Evolutionary conservation across 805 yeast genomes (phyloP), one percentile per base, ranked within the genome.

Genomic region (Ogataea pignaliae): DNA sequence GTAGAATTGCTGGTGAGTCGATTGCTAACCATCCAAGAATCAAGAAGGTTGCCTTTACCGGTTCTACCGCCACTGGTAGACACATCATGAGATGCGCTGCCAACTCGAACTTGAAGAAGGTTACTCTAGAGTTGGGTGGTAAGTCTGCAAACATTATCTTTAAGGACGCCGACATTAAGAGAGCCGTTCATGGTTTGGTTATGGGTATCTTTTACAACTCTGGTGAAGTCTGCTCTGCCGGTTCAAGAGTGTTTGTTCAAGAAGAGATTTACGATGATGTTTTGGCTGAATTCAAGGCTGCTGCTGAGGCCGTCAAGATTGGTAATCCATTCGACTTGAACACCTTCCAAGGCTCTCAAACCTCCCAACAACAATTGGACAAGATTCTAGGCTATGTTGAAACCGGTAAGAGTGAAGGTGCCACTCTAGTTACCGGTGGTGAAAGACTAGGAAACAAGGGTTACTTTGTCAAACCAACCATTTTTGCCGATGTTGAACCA

Each of bases 221-320:
- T 51, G 91, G 90, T 67, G 89, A 85, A 69, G 86, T 85, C 46
- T 85, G 91, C 64, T 80, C 85, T 56, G 87, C 90, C 38, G 90
- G 90, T 63, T 83, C 90, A 32, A 81, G 93, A 76, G 71, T 85
- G 46, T 83, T 78, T 61, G 76, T 85, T 49, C 90, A 85, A 67
- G 88, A 80, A 52, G 83, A 76, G 31, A 72, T 82, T 47, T 83
- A 85, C 64, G 88, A 84, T 53, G 71, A 73, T 51, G 71, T 84
- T 39, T 64, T 83, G 40, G 68, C 69, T 31, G 76, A 73, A 50
- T 83, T 85, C 63, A 79, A 79, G 63, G 60, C 58, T 17, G 83
- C 79, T 48, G 73, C 77, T 47, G 81, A 83, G 57, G 68, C 72
- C 36, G 60, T 84, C 46, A 83, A 80, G 65, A 79, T 83, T 52